Conservation (phyloP, 768 basidiomycete species). For the Trametes cubensis region DNA sequence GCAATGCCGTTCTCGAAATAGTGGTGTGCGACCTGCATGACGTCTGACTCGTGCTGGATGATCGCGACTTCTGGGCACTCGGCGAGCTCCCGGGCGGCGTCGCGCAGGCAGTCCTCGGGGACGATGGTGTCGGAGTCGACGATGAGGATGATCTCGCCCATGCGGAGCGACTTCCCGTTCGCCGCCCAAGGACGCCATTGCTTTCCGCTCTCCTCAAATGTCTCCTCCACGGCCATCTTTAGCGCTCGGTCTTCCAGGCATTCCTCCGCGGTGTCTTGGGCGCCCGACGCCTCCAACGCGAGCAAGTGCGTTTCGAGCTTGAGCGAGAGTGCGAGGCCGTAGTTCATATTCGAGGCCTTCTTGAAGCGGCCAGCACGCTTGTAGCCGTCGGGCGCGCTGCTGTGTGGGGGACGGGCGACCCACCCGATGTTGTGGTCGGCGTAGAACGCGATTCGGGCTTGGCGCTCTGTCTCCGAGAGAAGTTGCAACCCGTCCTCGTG, state of each 20-base stretch:
- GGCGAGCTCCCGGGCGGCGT: constrained; percentile 83
- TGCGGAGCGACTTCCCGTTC: constrained; percentile 72
- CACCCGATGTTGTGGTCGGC: constrained; percentile 77
- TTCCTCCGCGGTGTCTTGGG: constrained; percentile 47
- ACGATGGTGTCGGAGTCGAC: constrained; percentile 83
- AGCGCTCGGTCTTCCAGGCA: constrained; percentile 72
- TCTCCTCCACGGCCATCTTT: constrained; percentile 73
- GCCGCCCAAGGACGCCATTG: constrained; percentile 75
- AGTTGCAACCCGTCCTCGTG: constrained; percentile 85
- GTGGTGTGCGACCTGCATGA: constrained; percentile 88
- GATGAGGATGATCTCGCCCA: constrained; percentile 80
- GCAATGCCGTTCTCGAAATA: constrained; percentile 92
- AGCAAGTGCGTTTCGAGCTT: constrained; percentile 55
- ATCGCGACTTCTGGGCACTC: constrained; percentile 85
- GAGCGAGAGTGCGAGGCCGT: constrained; percentile 67
- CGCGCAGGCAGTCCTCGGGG: constrained; percentile 88
- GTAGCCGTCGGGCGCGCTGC: constrained; percentile 61
- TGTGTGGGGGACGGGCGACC: constrained; percentile 80
- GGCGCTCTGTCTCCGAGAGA: constrained; percentile 59
- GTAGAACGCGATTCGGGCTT: constrained; percentile 73
- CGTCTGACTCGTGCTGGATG: constrained; percentile 91
- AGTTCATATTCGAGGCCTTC: constrained; percentile 94
- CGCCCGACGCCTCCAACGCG: constrained; percentile 45
- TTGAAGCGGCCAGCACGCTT: constrained; percentile 89
- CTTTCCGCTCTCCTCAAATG: constrained; percentile 57